Base-by-base conservation (phyloP, 257 asterid species). In the Primulina eburnea region DNA sequence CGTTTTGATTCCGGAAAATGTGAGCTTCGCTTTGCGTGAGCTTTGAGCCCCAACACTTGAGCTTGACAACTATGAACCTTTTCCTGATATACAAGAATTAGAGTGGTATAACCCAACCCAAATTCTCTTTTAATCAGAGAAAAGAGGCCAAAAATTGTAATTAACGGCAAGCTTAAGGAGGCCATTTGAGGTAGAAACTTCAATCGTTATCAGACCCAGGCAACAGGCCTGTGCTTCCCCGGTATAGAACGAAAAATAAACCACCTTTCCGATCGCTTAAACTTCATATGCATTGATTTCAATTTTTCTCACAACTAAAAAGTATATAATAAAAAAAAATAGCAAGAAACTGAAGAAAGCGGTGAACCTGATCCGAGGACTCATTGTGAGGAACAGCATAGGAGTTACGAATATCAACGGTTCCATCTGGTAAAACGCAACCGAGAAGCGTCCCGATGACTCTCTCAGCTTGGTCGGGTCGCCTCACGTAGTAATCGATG, bases 371-470 rank as follows among this genome's bases (percentile, higher is more conserved):
- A 78, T 86, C 99, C 12, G 90, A 86, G 1, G 90, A 89, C 75
- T 91, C 96, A 63, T 80, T 89, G 80, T 94, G 97, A 0, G 97
- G 97, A 77, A 94, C 97, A 55, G 97, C 97, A 60, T 89, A 94
- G 14, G 92, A 83, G 75, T 94, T 94, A 1, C 99, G 95, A 59
- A 94, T 77, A 47, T 94, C 97, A 2, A 94, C 84, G 11, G 96
- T 86, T 5, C 99, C 99, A 73, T 91, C 99, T 0, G 97, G 89
- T 8, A 94, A 76, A 17, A 90, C 92, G 10, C 96, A 94, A 32
- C 99, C 99, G 64, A 91, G 93, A 9, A 94, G 91, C 58, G 97
- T 89, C 53, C 99, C 99, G 60, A 94, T 91, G 30, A 91, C 93
- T 58, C 99, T 92, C 58, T 86, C 97, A 16, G 97, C 82, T 78